Evolutionary conservation across 2,329 filamentous ascomycete genomes (phyloP).

Genomic region (Fusarium coicis): DNA sequence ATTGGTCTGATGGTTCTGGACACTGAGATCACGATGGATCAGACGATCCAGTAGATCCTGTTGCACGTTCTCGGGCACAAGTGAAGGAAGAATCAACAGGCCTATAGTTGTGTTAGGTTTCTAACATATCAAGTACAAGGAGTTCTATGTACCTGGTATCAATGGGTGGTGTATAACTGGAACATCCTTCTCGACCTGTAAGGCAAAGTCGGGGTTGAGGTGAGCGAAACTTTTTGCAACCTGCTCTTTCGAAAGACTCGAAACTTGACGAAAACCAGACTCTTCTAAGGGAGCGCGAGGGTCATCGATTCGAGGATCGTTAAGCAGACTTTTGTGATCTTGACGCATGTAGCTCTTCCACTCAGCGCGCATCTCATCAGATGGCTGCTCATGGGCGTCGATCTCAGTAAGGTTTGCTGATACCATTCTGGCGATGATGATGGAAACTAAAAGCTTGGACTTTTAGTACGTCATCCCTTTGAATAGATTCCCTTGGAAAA

Average conservation of each 20-base stretch:
- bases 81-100: constrained; percentile 78
- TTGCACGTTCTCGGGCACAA: constrained; percentile 79
- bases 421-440: constrained; percentile 37
- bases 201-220: constrained; percentile 50
- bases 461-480: background rate
- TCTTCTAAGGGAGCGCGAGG: constrained; percentile 51
- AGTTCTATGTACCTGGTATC: constrained; percentile 69
- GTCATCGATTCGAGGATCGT: constrained; percentile 69
- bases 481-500: background rate
- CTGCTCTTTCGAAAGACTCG: constrained; percentile 55
- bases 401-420: constrained; percentile 55
- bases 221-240: constrained; percentile 57
- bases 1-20: constrained; percentile 84
- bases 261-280: constrained; percentile 58
- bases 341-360: constrained; percentile 81
- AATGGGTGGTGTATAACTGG: constrained; percentile 72
- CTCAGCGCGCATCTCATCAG: constrained; percentile 72
- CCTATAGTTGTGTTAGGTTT: constrained; percentile 60
- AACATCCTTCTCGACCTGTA: constrained; percentile 51
- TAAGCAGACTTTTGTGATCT: constrained; percentile 61
- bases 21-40: constrained; percentile 80
- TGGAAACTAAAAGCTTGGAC: background rate
- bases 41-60: constrained; percentile 75
- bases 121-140: background rate
- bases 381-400: constrained; percentile 83